Percentiles rank a stretch among this genome's conserved stretches.
phyloP scores from a whole-genome alignment of 805 yeast genomes.

The Candida maltosa region DNA sequence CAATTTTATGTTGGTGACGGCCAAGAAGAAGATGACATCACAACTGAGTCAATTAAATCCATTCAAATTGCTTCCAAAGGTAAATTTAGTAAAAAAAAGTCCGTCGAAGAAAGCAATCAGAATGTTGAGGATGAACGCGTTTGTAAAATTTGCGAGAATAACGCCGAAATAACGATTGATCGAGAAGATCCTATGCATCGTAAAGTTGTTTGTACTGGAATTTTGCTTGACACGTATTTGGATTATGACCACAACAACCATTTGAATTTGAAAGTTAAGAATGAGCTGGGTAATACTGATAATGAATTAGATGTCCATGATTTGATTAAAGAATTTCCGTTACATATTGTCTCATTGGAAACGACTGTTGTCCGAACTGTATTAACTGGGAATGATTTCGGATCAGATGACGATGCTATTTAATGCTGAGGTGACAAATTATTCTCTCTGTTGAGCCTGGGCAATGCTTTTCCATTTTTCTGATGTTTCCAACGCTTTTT shows the following conservation, averaged over 20 bases:
- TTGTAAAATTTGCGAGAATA: not conserved
- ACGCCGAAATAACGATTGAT: slow-evolving; percentile 9
- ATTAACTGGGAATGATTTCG: not conserved
- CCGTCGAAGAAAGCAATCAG: not conserved
- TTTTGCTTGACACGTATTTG: slow-evolving; percentile 24
- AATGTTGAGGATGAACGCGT: too few relatives aligned
- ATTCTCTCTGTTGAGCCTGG: slow-evolving; percentile 1
- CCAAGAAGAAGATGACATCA: slow-evolving; percentile 4
- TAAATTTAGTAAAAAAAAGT: not conserved
- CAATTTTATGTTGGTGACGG: slow-evolving; percentile 18
- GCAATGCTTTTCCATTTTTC: slow-evolving; percentile 34
- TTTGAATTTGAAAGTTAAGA: slow-evolving; percentile 16
- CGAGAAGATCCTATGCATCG: slow-evolving; percentile 14
- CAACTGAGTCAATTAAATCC: slow-evolving; percentile 1
- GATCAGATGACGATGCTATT: slow-evolving; percentile 1
- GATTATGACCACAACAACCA: slow-evolving; percentile 13
- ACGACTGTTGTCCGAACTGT: slow-evolving; percentile 22
- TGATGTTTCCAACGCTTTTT: slow-evolving; percentile 34
- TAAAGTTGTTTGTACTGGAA: slow-evolving; percentile 26
- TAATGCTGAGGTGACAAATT: too few relatives aligned
- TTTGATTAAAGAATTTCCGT: slow-evolving; percentile 26
- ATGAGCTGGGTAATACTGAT: too few relatives aligned
- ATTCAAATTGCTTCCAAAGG: slow-evolving; percentile 1
- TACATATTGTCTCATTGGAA: slow-evolving; percentile 25
- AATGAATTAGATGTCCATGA: slow-evolving; percentile 11